These are phyloP conservation scores for Cubamyces lactineus DNA, from an alignment of 768 basidiomycete species.

Conservation along the genomic window DNA sequence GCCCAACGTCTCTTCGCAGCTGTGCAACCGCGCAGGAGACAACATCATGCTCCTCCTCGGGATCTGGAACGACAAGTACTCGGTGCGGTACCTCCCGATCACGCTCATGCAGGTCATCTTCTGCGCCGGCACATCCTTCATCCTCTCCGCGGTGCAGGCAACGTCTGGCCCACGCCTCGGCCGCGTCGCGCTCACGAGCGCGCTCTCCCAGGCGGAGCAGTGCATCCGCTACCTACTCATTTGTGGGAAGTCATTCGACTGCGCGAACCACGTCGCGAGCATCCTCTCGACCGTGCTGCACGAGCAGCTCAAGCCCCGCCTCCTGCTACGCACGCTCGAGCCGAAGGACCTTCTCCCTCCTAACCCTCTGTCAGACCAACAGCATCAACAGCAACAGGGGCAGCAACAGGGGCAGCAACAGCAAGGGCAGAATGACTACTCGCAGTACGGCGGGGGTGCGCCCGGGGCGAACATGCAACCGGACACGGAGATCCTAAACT, in stretches of 20 bases:
- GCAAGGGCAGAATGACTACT: conserved; percentile 5
- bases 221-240: conserved; percentile 56
- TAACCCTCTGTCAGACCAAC: neutral
- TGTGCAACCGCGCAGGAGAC: conserved; percentile 56
- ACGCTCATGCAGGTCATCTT: conserved; percentile 61
- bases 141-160: conserved; percentile 57
- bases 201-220: conserved; percentile 47
- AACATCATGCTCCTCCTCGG: conserved; percentile 57
- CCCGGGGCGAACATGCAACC: conserved; percentile 13
- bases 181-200: conserved; percentile 47
- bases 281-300: conserved; percentile 29
- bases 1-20: conserved; percentile 33
- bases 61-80: conserved; percentile 55
- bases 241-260: conserved; percentile 57
- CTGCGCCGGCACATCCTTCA: conserved; percentile 61
- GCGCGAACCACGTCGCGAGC: conserved; percentile 40
- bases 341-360: conserved; percentile 21
- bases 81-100: conserved; percentile 59
- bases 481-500: conserved; percentile 18
- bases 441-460: conserved; percentile 13
- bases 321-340: conserved; percentile 22
- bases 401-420: neutral
- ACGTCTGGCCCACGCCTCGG: conserved; percentile 49
- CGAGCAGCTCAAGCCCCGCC: conserved; percentile 25
- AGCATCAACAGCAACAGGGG: neutral